A percentile compares a stretch with the other conserved stretches of the same genome.
These are phyloP conservation scores for Pyrus betulifolia DNA, from an alignment of 306 rosid genomes.

Conservation along the genomic window DNA sequence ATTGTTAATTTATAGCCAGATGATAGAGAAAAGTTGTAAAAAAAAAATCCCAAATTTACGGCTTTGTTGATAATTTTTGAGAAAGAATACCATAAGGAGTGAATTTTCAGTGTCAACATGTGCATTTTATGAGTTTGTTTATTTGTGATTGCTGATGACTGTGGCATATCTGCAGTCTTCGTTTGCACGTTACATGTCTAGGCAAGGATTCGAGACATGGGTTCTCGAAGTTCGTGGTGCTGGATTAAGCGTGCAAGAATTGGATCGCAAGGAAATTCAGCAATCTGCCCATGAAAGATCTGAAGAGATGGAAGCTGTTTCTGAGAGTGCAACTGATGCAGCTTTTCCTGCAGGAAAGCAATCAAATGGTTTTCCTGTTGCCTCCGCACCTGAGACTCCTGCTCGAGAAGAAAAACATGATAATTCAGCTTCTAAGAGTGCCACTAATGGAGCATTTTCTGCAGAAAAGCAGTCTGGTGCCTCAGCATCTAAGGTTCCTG, in stretches of 20 bases:
- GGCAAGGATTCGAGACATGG: conserved; percentile 95
- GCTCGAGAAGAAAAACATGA: conserved; percentile 33
- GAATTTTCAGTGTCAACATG: background rate
- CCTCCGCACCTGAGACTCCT: conserved; percentile 30
- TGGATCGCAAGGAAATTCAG: conserved; percentile 47
- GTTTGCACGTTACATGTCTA: conserved; percentile 91
- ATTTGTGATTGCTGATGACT: background rate
- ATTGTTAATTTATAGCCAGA: background rate
- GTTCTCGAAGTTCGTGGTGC: conserved; percentile 96
- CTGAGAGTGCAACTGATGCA: conserved; percentile 39
- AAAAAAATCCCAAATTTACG: background rate
- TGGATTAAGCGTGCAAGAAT: conserved; percentile 68
- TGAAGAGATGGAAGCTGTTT: conserved; percentile 64
- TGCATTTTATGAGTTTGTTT: background rate
- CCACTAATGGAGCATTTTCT: background rate
- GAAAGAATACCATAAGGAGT: background rate
- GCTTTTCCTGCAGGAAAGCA: conserved; percentile 33
- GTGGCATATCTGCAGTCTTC: conserved; percentile 62
- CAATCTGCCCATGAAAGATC: conserved; percentile 52
- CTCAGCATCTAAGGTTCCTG: conserved; percentile 29
- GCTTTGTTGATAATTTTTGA: background rate
- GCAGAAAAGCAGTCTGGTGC: conserved; percentile 27
- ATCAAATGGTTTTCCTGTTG: conserved; percentile 30
- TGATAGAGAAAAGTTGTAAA: background rate
- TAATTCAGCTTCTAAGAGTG: conserved; percentile 8